Evolutionary conservation across 352 stramenopile genomes (phyloP).

Genomic region (Globisporangium alternatum): DNA sequence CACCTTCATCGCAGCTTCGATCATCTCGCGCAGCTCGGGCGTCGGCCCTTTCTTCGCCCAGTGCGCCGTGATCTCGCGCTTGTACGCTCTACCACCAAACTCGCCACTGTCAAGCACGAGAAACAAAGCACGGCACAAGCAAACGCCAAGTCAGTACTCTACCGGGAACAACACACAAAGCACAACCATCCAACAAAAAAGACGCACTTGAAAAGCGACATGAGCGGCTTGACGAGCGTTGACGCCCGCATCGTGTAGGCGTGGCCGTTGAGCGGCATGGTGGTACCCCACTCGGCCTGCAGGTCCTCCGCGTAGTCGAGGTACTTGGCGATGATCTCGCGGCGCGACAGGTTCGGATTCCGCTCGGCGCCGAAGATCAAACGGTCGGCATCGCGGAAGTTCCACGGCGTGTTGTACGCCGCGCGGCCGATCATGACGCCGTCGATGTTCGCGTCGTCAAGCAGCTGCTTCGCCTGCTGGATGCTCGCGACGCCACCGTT

Average conservation of each 20-base stretch:
- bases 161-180: neutral
- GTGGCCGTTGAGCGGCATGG: conserved; percentile 34
- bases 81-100: conserved; percentile 77
- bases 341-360: conserved; percentile 83
- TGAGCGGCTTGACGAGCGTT: conserved; percentile 72
- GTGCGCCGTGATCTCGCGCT: conserved; percentile 65
- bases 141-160: neutral
- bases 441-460: conserved; percentile 76
- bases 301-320: conserved; percentile 83
- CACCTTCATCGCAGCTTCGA: conserved; percentile 66
- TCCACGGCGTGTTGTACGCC: conserved; percentile 88
- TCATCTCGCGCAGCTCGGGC: conserved; percentile 67
- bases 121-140: conserved; percentile 1
- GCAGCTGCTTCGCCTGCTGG: conserved; percentile 85
- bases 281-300: conserved; percentile 67
- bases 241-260: conserved; percentile 81
- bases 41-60: conserved; percentile 64
- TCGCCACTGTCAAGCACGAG: conserved; percentile 45
- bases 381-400: conserved; percentile 83
- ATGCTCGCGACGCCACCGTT: conserved; percentile 97
- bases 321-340: conserved; percentile 83
- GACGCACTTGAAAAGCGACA: conserved; percentile 75
- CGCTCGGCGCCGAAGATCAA: conserved; percentile 68
- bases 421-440: conserved; percentile 90
- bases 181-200: neutral